Conservation (phyloP, 768 basidiomycete species). For the Psilocybe cyanescens region DNA sequence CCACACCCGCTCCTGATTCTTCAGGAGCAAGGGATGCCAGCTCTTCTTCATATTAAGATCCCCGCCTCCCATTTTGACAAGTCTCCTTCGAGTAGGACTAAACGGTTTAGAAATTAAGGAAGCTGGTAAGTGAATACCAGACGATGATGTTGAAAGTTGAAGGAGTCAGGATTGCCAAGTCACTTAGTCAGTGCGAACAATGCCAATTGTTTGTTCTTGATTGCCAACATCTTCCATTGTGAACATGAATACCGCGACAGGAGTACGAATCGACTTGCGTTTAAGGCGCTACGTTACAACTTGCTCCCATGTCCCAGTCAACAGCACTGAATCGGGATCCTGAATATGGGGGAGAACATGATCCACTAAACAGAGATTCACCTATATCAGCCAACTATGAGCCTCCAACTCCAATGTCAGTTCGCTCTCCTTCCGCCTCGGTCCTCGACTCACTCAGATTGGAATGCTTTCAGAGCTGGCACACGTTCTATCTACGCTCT, state of each 20-base stretch:
- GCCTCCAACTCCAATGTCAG: slow-evolving; percentile 31
- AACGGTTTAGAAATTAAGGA: neutral
- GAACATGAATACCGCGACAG: neutral
- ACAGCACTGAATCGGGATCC: slow-evolving; percentile 36
- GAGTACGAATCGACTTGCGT: neutral
- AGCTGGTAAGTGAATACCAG: neutral
- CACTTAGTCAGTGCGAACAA: neutral
- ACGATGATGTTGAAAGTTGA: neutral
- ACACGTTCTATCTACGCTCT: slow-evolving; percentile 86
- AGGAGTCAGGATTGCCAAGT: neutral
- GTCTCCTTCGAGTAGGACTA: slow-evolving; percentile 10
- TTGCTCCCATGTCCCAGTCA: slow-evolving; percentile 38
- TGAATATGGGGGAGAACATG: slow-evolving; percentile 35
- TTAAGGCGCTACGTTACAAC: neutral
- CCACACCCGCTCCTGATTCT: slow-evolving; percentile 99
- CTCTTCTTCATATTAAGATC: slow-evolving; percentile 99
- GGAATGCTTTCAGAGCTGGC: slow-evolving; percentile 45
- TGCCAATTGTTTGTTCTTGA: slow-evolving; percentile 3
- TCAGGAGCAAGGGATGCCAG: slow-evolving; percentile 97
- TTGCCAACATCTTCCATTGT: slow-evolving; percentile 1
- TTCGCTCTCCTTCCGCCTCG: slow-evolving; percentile 15
- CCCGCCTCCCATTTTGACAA: slow-evolving; percentile 92
- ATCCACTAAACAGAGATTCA: slow-evolving; percentile 36
- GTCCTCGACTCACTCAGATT: slow-evolving; percentile 15
- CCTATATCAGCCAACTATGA: slow-evolving; percentile 20